Base-by-base conservation (phyloP, 75 land plant genomes). In the Isoetes taiwanensis region DNA sequence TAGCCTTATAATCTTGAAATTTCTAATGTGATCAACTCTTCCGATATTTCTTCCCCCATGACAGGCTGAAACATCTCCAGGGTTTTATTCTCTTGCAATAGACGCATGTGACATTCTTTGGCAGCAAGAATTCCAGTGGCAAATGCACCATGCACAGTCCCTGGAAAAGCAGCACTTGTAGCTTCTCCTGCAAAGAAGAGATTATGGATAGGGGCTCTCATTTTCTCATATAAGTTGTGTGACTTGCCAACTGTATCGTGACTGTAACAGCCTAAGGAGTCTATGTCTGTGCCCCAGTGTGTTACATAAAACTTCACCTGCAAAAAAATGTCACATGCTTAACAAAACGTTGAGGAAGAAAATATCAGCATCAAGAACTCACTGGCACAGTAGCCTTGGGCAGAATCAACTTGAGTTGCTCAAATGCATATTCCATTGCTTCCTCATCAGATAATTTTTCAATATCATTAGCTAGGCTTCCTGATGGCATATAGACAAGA, bases 401-500 rank as follows among this genome's bases (percentile, higher is more conserved):
- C 34, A 76, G 54, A 30, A 76, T 73, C 32, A 27, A 63, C 55
- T 68, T 76, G 27, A 76, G 62, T 57, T 73, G 77, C 63, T 34
- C 12, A 20, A 76, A 31, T 16, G 79, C 77, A 16, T 72, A 73
- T 50, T 35, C 42, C 26, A 41, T 63, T 43, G 79, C 79, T 21
- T 56, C 77, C 43, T 63, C 77, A 54, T 76, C 67, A 12, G 72
- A 73, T 41, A 74, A 29, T 29, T 63, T 68, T 62, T 76, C 79
- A 26, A 76, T 66, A 37, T 76, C 79, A 42, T 73, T 63, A 20
- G 79, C 79, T 30, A 74, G 67, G 19, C 71, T 69, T 43, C 79
- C 79, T 43, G 79, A 66, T 26, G 77, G 77, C 79, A 76, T 76
- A 67, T 74, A 76, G 0, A 76, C 72, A 48, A 76, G 71, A 57